A percentile compares a stretch with the other conserved stretches of the same genome.
phyloP scores from a whole-genome alignment of 768 basidiomycete genomes.

The Mycena haematopus region DNA sequence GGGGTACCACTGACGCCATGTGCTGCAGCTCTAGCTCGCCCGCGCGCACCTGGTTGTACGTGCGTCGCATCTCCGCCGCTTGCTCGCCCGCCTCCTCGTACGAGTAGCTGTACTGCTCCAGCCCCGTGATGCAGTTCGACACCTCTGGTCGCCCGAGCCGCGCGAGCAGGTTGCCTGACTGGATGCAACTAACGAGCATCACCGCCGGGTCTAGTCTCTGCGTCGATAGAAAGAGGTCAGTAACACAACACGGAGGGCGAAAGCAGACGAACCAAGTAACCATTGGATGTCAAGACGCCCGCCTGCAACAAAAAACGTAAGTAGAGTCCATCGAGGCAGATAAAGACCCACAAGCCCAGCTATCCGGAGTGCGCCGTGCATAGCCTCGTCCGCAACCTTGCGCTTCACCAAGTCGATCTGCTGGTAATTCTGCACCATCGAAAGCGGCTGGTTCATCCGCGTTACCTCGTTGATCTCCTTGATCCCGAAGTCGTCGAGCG shows the following conservation, averaged over 20 bases:
- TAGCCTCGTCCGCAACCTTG: slow-evolving; percentile 79
- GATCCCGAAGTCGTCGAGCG: slow-evolving; percentile 85
- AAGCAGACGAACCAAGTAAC: slow-evolving; percentile 70
- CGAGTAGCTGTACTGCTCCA: slow-evolving; percentile 88
- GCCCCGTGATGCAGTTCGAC: slow-evolving; percentile 79
- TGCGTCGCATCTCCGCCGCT: slow-evolving; percentile 70
- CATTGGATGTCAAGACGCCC: slow-evolving; percentile 84
- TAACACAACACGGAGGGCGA: not conserved
- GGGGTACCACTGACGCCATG: slow-evolving; percentile 51
- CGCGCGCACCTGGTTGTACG: slow-evolving; percentile 48
- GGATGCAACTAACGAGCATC: slow-evolving; percentile 86
- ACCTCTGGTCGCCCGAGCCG: slow-evolving; percentile 85
- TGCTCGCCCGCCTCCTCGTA: slow-evolving; percentile 87
- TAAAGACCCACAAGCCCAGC: slow-evolving; percentile 74
- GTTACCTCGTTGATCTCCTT: slow-evolving; percentile 67
- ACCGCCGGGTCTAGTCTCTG: slow-evolving; percentile 86
- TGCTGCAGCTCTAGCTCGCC: slow-evolving; percentile 55
- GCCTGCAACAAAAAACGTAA: slow-evolving; percentile 50
- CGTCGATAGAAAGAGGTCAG: not conserved
- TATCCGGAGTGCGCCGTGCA: slow-evolving; percentile 86
- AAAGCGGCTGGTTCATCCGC: slow-evolving; percentile 41
- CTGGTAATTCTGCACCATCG: slow-evolving; percentile 44
- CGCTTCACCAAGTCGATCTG: slow-evolving; percentile 69
- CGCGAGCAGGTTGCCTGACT: slow-evolving; percentile 83
- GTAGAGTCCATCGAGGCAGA: slow-evolving; percentile 1